phyloP scores from a whole-genome alignment of 441 rosid genomes.

The Populus hybrid region DNA sequence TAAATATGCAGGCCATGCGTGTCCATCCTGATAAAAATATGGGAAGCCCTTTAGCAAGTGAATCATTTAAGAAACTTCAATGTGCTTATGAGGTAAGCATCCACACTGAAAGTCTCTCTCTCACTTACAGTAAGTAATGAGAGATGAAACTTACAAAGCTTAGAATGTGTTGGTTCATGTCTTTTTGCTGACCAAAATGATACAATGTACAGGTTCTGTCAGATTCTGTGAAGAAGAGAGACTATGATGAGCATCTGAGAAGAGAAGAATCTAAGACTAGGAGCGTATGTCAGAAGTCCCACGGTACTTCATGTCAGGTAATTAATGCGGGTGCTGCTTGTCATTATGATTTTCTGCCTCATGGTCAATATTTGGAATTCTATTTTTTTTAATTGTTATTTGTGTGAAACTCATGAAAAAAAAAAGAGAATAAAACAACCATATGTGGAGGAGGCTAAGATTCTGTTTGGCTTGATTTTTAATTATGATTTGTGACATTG shows the following conservation, averaged over 20 bases:
- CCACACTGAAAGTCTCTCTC: not conserved
- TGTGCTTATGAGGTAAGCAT: constrained; percentile 88
- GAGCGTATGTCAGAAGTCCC: constrained; percentile 72
- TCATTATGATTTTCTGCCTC: constrained; percentile 1
- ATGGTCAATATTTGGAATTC: not conserved
- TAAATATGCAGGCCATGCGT: constrained; percentile 81
- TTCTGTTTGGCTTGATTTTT: too few species aligned
- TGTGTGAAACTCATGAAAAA: not conserved
- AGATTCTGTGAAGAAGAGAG: constrained; percentile 80
- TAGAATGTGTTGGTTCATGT: constrained; percentile 5
- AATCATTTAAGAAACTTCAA: constrained; percentile 97
- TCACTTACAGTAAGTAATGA: not conserved
- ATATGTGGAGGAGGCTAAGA: not conserved
- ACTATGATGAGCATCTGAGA: constrained; percentile 87
- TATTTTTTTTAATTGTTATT: not conserved
- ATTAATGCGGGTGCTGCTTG: constrained; percentile 3
- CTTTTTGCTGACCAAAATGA: constrained; percentile 17
- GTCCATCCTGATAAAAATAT: constrained; percentile 99
- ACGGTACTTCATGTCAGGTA: constrained; percentile 65
- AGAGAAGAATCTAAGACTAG: constrained; percentile 77
- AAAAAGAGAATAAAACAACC: not conserved
- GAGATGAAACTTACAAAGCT: not conserved
- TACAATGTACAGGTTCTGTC: constrained; percentile 75
- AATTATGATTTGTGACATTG: too few species aligned
- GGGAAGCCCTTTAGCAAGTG: constrained; percentile 96